Conservation (phyloP, 306 rosid genomes). For the Arachis hypogaea region DNA sequence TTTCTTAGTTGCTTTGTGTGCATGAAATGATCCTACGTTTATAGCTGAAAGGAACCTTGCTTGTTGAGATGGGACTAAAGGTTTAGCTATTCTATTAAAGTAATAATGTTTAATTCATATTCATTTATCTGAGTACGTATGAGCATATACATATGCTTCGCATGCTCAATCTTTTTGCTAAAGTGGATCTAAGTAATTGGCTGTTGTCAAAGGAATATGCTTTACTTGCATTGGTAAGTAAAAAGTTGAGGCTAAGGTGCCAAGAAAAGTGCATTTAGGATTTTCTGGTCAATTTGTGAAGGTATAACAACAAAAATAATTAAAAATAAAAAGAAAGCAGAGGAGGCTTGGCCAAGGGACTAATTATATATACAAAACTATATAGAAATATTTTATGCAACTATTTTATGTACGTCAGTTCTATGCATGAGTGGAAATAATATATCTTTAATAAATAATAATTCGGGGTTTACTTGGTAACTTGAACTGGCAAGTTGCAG, state of each 20-base stretch:
- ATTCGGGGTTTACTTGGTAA: neutral
- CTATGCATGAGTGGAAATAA: no score
- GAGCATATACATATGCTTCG: neutral
- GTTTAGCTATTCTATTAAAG: slow-evolving; percentile 5
- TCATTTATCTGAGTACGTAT: neutral
- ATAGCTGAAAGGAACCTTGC: neutral
- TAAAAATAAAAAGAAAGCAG: neutral
- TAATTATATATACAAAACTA: neutral
- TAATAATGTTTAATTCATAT: slow-evolving; percentile 27
- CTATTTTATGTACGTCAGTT: no score
- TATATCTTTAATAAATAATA: neutral
- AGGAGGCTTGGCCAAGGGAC: neutral
- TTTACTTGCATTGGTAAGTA: slow-evolving; percentile 20
- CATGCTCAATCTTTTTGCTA: neutral
- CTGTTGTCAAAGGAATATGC: slow-evolving; percentile 36
- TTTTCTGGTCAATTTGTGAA: slow-evolving; percentile 18
- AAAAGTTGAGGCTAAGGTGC: slow-evolving; percentile 23
- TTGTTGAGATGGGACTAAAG: neutral
- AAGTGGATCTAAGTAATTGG: slow-evolving; percentile 15
- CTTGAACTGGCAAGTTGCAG: neutral
- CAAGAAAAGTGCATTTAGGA: neutral
- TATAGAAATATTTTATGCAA: no score
- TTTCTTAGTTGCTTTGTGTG: slow-evolving; percentile 1
- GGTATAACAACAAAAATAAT: no score
- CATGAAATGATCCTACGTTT: slow-evolving; percentile 13